Evolutionary conservation across 2,329 filamentous ascomycete genomes (phyloP).

Genomic region (Cercospora sesami): DNA sequence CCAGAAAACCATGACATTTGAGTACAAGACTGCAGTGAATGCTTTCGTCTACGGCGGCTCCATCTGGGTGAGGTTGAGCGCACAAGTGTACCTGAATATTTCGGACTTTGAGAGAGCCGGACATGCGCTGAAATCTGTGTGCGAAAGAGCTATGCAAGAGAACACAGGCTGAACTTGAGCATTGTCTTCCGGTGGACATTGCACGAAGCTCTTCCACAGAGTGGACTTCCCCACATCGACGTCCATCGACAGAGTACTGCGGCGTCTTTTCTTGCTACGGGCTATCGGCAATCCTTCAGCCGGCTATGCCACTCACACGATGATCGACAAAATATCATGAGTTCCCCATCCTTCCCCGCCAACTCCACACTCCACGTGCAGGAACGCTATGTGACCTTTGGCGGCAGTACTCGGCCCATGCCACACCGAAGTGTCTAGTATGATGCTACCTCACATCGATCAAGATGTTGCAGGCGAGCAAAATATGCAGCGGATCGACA

Average conservation of each 20-base stretch:
- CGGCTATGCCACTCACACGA: not conserved
- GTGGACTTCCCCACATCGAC: not conserved
- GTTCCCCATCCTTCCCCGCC: not conserved
- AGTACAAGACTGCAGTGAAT: constrained; percentile 72
- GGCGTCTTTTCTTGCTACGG: not conserved
- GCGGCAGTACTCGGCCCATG: not conserved
- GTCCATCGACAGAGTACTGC: not conserved
- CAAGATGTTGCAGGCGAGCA: not conserved
- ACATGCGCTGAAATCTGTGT: not conserved
- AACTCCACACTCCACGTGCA: not conserved
- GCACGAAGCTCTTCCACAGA: too few relatives aligned
- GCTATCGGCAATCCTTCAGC: not conserved
- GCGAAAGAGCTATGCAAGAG: not conserved
- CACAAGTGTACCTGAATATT: constrained; percentile 76
- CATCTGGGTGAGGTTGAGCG: constrained; percentile 72
- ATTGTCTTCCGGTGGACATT: not conserved
- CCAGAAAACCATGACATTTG: constrained; percentile 44
- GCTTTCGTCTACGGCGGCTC: constrained; percentile 59
- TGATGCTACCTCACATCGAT: not conserved
- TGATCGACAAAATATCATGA: not conserved
- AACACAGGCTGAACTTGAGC: not conserved
- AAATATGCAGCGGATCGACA: not conserved
- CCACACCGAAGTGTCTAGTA: not conserved
- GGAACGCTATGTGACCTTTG: not conserved
- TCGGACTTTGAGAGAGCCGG: constrained; percentile 64